Conservation (phyloP, 2,329 filamentous ascomycete species). For the Myriosclerotinia curreyana region DNA sequence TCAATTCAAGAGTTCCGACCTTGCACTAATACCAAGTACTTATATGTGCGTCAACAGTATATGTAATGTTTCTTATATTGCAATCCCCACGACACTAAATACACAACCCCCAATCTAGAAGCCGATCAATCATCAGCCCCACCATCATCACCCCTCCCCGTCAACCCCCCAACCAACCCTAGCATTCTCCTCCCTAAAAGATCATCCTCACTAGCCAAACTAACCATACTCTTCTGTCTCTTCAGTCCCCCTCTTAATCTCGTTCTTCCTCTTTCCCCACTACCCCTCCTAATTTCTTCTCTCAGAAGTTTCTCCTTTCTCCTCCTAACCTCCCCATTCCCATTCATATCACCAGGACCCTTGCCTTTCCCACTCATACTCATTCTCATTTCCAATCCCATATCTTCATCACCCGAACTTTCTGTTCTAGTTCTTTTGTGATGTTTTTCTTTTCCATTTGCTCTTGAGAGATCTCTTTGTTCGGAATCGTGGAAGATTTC, state of each 20-base stretch:
- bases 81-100: neutral
- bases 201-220: slow-evolving; percentile 55
- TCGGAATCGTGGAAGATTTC: slow-evolving; percentile 63
- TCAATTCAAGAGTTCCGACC: too few species aligned
- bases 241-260: slow-evolving; percentile 44
- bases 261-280: slow-evolving; percentile 37
- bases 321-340: slow-evolving; percentile 25
- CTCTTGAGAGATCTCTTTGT: slow-evolving; percentile 40
- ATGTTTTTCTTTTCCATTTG: slow-evolving; percentile 15
- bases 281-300: slow-evolving; percentile 42
- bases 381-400: slow-evolving; percentile 77
- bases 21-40: too few species aligned
- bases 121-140: slow-evolving; percentile 28
- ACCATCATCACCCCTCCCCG: slow-evolving; percentile 40
- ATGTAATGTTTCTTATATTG: neutral
- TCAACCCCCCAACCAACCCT: slow-evolving; percentile 51
- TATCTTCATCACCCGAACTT: slow-evolving; percentile 67
- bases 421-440: slow-evolving; percentile 32
- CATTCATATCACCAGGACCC: slow-evolving; percentile 15
- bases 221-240: slow-evolving; percentile 48
- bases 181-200: slow-evolving; percentile 54
- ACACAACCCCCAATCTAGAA: neutral
- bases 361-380: slow-evolving; percentile 35
- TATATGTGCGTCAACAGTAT: too few species aligned
- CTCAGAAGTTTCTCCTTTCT: slow-evolving; percentile 39